A percentile compares a stretch with the other conserved stretches of the same genome.
Evolutionary conservation across 1,284 basidiomycete species (phyloP).

Genomic region (Pterula multifida): DNA sequence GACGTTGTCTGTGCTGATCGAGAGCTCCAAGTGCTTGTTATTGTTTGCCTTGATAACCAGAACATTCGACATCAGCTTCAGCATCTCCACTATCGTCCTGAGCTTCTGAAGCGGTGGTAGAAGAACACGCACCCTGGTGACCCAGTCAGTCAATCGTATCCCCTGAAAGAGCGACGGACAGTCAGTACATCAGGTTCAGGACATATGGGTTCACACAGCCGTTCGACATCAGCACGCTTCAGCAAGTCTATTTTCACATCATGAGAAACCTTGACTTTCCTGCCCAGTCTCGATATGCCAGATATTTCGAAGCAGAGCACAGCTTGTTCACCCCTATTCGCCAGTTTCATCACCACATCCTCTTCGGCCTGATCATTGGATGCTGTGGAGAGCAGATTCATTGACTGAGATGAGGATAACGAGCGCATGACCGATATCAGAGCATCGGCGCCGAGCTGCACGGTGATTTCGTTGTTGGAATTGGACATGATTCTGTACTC

Average conservation of each 20-base stretch:
- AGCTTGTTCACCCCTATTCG: conserved; percentile 70
- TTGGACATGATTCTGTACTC: conserved; percentile 85
- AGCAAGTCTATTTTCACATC: conserved; percentile 72
- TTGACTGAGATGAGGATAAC: conserved; percentile 32
- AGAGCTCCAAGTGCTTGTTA: conserved; percentile 30
- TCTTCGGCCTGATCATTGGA: conserved; percentile 21
- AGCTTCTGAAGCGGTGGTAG: conserved; percentile 71
- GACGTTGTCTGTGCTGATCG: too few species aligned
- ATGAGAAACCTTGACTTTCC: conserved; percentile 49
- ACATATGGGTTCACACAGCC: conserved; percentile 73
- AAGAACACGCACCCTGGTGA: conserved; percentile 69
- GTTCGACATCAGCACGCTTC: conserved; percentile 58
- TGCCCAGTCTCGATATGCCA: conserved; percentile 40
- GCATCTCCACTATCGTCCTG: conserved; percentile 66
- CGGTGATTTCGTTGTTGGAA: conserved; percentile 70
- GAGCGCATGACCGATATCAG: conserved; percentile 66
- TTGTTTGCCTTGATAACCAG: conserved; percentile 64
- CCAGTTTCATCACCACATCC: conserved; percentile 72
- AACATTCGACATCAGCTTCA: conserved; percentile 65
- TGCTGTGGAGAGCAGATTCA: conserved; percentile 16
- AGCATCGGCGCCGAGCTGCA: conserved; percentile 62
- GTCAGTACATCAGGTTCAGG: conserved; percentile 76
- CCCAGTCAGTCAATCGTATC: background rate
- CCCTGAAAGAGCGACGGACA: background rate
- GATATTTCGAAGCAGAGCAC: conserved; percentile 65